Conservation (phyloP, 495 filamentous ascomycete genomes). For the Penicillium atrosanguineum region DNA sequence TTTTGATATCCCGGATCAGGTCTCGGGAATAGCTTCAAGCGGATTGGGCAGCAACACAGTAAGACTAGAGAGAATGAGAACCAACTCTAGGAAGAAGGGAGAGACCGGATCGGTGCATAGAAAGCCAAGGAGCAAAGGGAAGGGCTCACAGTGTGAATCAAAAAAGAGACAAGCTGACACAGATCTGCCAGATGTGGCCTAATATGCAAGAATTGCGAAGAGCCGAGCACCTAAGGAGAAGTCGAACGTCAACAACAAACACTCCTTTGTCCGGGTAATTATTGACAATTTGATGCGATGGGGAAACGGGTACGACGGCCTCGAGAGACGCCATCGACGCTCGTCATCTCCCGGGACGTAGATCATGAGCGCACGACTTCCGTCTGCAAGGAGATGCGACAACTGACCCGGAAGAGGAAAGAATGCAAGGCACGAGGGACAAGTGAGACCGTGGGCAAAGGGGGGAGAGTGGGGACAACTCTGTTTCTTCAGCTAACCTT, state of each 20-base stretch:
- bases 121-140: constrained; percentile 3
- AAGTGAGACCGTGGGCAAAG: constrained; percentile 33
- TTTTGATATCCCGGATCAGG: constrained; percentile 17
- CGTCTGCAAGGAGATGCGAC: constrained; percentile 39
- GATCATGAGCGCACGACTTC: constrained; percentile 29
- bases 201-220: constrained; percentile 34
- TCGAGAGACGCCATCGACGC: constrained; percentile 12
- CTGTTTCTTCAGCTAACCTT: constrained; percentile 10
- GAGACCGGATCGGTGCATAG: constrained; percentile 36
- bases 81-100: constrained; percentile 8
- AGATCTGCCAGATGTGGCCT: constrained; percentile 25
- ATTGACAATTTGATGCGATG: constrained; percentile 16
- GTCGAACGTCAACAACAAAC: constrained; percentile 43
- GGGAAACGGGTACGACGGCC: constrained; percentile 18
- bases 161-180: constrained; percentile 24
- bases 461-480: constrained; percentile 11
- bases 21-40: constrained; percentile 25
- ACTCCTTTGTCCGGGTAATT: constrained; percentile 9
- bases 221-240: constrained; percentile 23
- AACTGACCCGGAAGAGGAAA: constrained; percentile 27
- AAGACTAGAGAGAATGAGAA: constrained; percentile 38
- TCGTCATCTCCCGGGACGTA: constrained; percentile 32
- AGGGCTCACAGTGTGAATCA: constrained; percentile 36
- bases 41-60: constrained; percentile 22
- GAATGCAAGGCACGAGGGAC: constrained; percentile 45